Evolutionary conservation across 257 asterid species (phyloP), one percentile per base, ranked within the genome.

Genomic region (Solanum tarijense): DNA sequence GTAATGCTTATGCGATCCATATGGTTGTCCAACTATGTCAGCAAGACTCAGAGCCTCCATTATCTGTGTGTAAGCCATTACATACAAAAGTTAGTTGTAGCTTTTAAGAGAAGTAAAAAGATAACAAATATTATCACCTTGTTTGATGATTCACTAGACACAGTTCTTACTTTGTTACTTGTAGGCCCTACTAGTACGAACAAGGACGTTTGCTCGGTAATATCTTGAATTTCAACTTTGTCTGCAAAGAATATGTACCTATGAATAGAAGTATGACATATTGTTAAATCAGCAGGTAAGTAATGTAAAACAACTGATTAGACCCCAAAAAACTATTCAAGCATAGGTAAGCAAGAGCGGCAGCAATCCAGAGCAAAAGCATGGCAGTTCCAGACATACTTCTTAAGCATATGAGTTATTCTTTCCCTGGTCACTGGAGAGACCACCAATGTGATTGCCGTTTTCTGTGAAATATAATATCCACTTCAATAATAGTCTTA

Each of bases 181-280:
- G 90, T 92, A 88, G 98, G 99, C 75, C 99, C 99, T 88, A 92
- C 90, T 87, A 96, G 83, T 76, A 91, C 95, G 89, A 93, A 94
- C 95, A 96, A 93, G 90, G 96, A 88, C 25, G 99, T 96, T 92
- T 93, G 94, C 85, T 91, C 74, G 32, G 99, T 92, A 88, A 96
- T 92, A 91, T 96, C 99, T 83, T 95, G 92, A 91, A 96, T 92
- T 91, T 95, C 98, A 91, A 96, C 99, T 90, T 94, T 94, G 94
- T 96, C 99, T 34, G 98, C 91, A 86, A 95, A 93, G 92, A 96
- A 96, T 89, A 96, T 95, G 93, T 96, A 96, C 96, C 99, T 96
- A 76, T 46, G 72, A 58, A 79, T 71, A 86, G 88, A 88, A 83
- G 62, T 83, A 62, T 38, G 82, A 27, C 72, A 86, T 72, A 43